These are phyloP conservation scores for Astragalus glycyphyllos DNA, from an alignment of 306 rosid species.

Conservation along the genomic window DNA sequence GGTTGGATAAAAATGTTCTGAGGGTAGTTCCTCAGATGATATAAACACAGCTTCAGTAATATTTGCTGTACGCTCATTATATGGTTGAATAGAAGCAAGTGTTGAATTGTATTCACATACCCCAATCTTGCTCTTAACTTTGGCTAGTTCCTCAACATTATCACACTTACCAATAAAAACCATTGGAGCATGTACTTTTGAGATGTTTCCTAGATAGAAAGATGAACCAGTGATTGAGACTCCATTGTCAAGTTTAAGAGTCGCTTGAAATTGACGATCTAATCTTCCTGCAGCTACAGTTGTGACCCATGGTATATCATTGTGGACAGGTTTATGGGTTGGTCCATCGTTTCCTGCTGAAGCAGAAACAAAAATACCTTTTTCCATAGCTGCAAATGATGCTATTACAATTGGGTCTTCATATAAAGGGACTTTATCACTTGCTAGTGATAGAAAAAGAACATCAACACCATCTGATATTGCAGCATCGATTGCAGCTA, in stretches of 20 bases:
- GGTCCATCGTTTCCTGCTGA: constrained; percentile 79
- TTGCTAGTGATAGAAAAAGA: constrained; percentile 68
- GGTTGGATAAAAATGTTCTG: constrained; percentile 37
- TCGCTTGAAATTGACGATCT: constrained; percentile 64
- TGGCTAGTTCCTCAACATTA: constrained; percentile 22
- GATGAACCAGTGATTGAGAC: constrained; percentile 52
- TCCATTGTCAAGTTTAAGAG: constrained; percentile 56
- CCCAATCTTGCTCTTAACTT: constrained; percentile 54
- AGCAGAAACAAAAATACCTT: constrained; percentile 66
- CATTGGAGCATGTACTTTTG: constrained; percentile 43
- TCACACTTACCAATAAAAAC: constrained; percentile 59
- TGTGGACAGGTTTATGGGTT: constrained; percentile 48
- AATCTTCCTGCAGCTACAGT: constrained; percentile 69
- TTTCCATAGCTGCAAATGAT: constrained; percentile 70
- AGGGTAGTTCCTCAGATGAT: constrained; percentile 44
- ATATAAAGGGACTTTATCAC: constrained; percentile 46
- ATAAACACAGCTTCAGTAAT: constrained; percentile 64
- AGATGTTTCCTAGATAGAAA: constrained; percentile 51
- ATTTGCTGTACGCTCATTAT: constrained; percentile 18
- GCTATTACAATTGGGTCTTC: constrained; percentile 79
- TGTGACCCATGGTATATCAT: constrained; percentile 79
- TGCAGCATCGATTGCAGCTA: constrained; percentile 81
- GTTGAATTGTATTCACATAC: constrained; percentile 59
- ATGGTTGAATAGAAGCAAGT: neutral
- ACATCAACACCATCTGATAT: constrained; percentile 77